phyloP scores from a whole-genome alignment of 208 protist species.

The Trypanosoma mega region DNA sequence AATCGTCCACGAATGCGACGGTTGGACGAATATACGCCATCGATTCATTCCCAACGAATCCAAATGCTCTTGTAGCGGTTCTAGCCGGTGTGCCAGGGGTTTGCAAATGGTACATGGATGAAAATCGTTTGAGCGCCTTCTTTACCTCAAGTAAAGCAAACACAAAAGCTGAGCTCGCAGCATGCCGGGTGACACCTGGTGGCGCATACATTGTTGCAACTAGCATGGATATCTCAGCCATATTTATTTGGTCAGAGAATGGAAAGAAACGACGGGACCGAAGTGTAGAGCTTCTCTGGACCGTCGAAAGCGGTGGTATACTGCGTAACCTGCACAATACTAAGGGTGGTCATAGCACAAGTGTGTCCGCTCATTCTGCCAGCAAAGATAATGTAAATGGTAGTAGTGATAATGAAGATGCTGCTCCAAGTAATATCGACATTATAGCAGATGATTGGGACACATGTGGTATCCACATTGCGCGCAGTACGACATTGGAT shows the following conservation, averaged over 20 bases:
- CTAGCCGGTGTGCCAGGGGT: constrained; percentile 68
- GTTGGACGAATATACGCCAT: constrained; percentile 62
- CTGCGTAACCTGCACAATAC: constrained; percentile 9
- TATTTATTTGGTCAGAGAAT: constrained; percentile 69
- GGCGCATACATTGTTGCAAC: constrained; percentile 68
- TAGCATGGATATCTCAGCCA: constrained; percentile 57
- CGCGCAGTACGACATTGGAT: constrained; percentile 48
- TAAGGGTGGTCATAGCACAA: neutral
- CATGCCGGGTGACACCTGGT: constrained; percentile 64
- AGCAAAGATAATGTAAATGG: neutral
- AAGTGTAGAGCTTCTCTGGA: constrained; percentile 63
- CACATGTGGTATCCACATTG: constrained; percentile 71
- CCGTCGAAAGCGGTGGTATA: constrained; percentile 47
- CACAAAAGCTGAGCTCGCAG: constrained; percentile 32
- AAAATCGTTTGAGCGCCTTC: constrained; percentile 65
- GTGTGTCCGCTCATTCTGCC: neutral
- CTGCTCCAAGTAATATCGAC: constrained; percentile 18
- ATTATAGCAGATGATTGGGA: constrained; percentile 70
- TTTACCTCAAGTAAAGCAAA: constrained; percentile 41
- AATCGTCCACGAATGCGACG: constrained; percentile 24
- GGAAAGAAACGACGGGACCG: constrained; percentile 72
- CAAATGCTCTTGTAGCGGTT: constrained; percentile 72
- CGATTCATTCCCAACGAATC: constrained; percentile 74
- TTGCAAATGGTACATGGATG: constrained; percentile 83
- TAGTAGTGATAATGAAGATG: neutral